phyloP scores from a whole-genome alignment of 2,329 filamentous ascomycete genomes.

The Fusarium pseudonygamai region DNA sequence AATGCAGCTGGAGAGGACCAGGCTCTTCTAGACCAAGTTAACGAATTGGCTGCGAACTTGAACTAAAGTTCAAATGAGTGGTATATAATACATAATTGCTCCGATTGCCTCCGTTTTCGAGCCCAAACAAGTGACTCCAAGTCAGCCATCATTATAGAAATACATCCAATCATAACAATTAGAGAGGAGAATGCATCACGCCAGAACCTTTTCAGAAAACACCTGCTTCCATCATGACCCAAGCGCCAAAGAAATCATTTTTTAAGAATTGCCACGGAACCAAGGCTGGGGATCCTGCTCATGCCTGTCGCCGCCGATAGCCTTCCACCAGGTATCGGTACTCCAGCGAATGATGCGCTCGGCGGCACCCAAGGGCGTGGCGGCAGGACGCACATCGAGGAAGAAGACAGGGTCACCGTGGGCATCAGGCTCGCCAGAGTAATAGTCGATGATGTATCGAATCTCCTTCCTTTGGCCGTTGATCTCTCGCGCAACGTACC shows the following conservation, averaged over 20 bases:
- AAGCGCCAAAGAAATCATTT: slow-evolving; percentile 23
- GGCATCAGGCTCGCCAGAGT: slow-evolving; percentile 82
- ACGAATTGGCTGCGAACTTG: slow-evolving; percentile 46
- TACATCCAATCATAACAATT: slow-evolving; percentile 38
- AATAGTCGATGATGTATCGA: slow-evolving; percentile 97
- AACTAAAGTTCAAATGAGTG: slow-evolving; percentile 19
- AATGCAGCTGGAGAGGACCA: slow-evolving; percentile 62
- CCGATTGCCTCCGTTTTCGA: neutral
- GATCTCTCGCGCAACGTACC: slow-evolving; percentile 83
- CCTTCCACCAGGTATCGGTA: slow-evolving; percentile 93
- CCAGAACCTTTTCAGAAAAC: slow-evolving; percentile 14
- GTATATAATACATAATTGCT: slow-evolving; percentile 31
- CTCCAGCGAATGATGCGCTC: slow-evolving; percentile 91
- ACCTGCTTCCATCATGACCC: slow-evolving; percentile 18
- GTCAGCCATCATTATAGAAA: slow-evolving; percentile 44
- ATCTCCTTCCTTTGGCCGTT: slow-evolving; percentile 78
- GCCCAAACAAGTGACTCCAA: slow-evolving; percentile 37
- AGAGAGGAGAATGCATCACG: slow-evolving; percentile 41
- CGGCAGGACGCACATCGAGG: slow-evolving; percentile 90
- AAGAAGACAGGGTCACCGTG: slow-evolving; percentile 95
- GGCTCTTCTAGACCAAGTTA: slow-evolving; percentile 62
- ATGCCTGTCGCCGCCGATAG: slow-evolving; percentile 75
- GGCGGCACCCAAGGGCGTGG: slow-evolving; percentile 80
- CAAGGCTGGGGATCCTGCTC: slow-evolving; percentile 54
- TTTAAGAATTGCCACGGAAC: slow-evolving; percentile 41